Percentiles rank a stretch among this genome's conserved stretches.
These are phyloP conservation scores for Mortierella sp. DNA, from an alignment of 371 early-diverging fungal genomes.

Conservation along the genomic window DNA sequence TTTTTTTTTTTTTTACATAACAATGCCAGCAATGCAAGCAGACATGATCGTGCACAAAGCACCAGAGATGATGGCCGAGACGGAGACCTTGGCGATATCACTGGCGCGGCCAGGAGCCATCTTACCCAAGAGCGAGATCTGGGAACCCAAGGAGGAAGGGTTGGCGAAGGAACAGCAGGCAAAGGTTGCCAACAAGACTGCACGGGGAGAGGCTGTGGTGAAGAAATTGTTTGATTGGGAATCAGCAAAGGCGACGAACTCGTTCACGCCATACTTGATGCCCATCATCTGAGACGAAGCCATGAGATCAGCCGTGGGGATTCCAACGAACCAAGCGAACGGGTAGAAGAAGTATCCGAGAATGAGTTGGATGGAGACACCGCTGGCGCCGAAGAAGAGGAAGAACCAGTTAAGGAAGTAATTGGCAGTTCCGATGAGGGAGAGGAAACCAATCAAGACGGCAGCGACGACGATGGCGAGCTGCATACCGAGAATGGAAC, in stretches of 20 bases:
- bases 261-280: conserved; percentile 90
- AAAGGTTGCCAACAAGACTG: conserved; percentile 73
- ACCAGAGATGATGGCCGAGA: conserved; percentile 88
- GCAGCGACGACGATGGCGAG: conserved; percentile 82
- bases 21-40: conserved; percentile 87
- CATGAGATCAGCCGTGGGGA: conserved; percentile 71
- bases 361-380: conserved; percentile 74
- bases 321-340: conserved; percentile 87
- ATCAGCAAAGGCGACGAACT: conserved; percentile 83
- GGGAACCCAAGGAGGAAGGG: conserved; percentile 89
- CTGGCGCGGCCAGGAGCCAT: conserved; percentile 84
- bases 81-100: conserved; percentile 83
- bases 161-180: conserved; percentile 94
- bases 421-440: conserved; percentile 78
- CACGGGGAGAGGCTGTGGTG: conserved; percentile 58
- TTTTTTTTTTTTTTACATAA: conserved; percentile 64
- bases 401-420: conserved; percentile 82
- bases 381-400: conserved; percentile 73
- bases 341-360: conserved; percentile 85
- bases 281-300: conserved; percentile 83
- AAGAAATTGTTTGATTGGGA: conserved; percentile 25
- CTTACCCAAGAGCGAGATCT: conserved; percentile 84
- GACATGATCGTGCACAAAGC: conserved; percentile 86
- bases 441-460: conserved; percentile 81
- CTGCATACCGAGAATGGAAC: conserved; percentile 86